Evolutionary conservation across 169 alveolate species (phyloP).

Genomic region (Babesia divergens): DNA sequence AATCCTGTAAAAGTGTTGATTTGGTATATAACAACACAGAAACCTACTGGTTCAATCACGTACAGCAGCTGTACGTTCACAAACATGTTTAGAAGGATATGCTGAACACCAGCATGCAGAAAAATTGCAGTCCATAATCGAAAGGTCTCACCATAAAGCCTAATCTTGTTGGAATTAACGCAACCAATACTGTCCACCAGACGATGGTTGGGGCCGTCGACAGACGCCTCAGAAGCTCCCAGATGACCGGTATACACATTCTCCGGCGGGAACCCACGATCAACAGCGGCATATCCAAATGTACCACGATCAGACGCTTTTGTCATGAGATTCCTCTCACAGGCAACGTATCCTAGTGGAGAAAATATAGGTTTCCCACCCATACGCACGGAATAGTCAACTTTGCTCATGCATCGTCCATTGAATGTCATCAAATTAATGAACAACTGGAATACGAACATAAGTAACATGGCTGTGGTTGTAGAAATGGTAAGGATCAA

Average conservation of each 20-base stretch:
- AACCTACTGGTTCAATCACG: conserved; percentile 83
- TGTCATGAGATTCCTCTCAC: conserved; percentile 72
- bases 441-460: conserved; percentile 13
- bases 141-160: conserved; percentile 77
- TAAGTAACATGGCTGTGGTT: background rate
- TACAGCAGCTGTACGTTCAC: conserved; percentile 78
- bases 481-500: background rate
- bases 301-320: conserved; percentile 63
- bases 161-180: conserved; percentile 66
- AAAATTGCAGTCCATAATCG: conserved; percentile 80
- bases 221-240: conserved; percentile 22
- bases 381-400: conserved; percentile 50
- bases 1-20: conserved; percentile 69
- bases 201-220: conserved; percentile 71
- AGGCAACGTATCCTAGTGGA: conserved; percentile 79
- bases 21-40: background rate
- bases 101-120: conserved; percentile 82
- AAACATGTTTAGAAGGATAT: conserved; percentile 71
- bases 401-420: conserved; percentile 76
- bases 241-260: background rate
- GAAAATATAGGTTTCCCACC: conserved; percentile 16
- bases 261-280: conserved; percentile 74
- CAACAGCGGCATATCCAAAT: conserved; percentile 66
- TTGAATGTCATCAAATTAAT: conserved; percentile 72
- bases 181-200: conserved; percentile 67